Evolutionary conservation across 1,139 yeast species (phyloP), one percentile per base, ranked within the genome.

Genomic region (Pichia terricola): DNA sequence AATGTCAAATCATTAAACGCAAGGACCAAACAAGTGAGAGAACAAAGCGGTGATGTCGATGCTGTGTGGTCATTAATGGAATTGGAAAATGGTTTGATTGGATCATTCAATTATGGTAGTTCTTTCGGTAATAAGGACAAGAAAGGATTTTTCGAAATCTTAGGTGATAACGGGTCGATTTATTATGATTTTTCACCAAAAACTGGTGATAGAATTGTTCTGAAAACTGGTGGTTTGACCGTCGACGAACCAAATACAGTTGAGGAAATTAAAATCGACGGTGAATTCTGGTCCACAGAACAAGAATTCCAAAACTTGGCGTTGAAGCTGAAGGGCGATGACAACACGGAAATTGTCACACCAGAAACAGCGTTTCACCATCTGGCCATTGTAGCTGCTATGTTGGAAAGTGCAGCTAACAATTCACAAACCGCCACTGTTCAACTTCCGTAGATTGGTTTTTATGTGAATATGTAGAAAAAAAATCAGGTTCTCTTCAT

Each of bases 311-410:
- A 69, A 53, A 81, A 83, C 63, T 79, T 88, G 58, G 79, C 78
- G 46, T 78, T 81, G 44, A 88, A 94, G 22, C 79, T 87, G 28
- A 83, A 82, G 64, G 61, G 70, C 2, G 53, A 73, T 45, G 35
- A 30, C 33, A 30, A 30, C 33, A 16, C 22, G 1, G 22, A 16
- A 16, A 8, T 34, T 11, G 64, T 85, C 43, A 66, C 64, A 37
- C 94, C 95, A 26, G 79, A 75, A 50, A 73, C 70, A 50, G 88
- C 94, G 9, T 88, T 83, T 78, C 96, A 88, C 64, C 96, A 89
- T 62, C 77, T 88, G 63, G 95, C 96, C 8, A 75, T 86, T 54
- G 77, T 89, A 47, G 94, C 77, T 45, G 96, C 96, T 37, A 84
- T 86, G 50, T 65, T 89, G 40, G 81, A 82, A 50, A 81, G 94